phyloP scores from a whole-genome alignment of 2,329 filamentous ascomycete genomes.

The Penicillium sp. region DNA sequence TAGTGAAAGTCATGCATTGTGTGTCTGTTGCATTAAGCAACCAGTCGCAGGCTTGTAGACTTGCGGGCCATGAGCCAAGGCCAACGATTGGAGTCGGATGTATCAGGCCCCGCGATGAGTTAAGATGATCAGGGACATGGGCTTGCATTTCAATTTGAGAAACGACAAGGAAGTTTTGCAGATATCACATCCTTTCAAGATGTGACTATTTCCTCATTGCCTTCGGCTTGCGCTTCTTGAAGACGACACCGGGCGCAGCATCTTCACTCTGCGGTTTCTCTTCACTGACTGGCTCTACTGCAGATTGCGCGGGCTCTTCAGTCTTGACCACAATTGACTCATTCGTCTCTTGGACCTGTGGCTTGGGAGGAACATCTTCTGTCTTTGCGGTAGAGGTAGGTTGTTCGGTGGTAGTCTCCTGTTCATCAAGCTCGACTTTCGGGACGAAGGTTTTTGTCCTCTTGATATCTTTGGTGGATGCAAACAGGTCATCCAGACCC shows the following conservation, averaged over 20 bases:
- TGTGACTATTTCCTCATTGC: slow-evolving; percentile 38
- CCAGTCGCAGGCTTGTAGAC: background rate
- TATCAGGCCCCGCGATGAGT: background rate
- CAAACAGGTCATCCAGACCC: slow-evolving; percentile 47
- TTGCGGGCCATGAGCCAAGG: background rate
- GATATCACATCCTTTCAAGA: background rate
- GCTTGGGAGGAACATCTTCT: slow-evolving; percentile 17
- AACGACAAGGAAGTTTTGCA: background rate
- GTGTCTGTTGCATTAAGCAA: background rate
- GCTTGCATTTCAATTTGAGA: background rate
- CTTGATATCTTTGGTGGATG: slow-evolving; percentile 42
- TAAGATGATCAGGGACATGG: background rate
- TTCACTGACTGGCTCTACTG: slow-evolving; percentile 5
- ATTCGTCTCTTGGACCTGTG: slow-evolving; percentile 14
- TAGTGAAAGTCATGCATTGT: background rate
- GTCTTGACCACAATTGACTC: slow-evolving; percentile 24
- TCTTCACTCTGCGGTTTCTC: slow-evolving; percentile 25
- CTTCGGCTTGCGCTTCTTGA: slow-evolving; percentile 53
- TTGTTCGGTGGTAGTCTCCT: slow-evolving; percentile 13
- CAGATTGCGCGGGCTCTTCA: slow-evolving; percentile 25
- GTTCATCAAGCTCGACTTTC: slow-evolving; percentile 15
- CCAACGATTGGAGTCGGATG: background rate
- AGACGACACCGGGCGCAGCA: slow-evolving; percentile 38
- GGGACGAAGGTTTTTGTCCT: slow-evolving; percentile 29
- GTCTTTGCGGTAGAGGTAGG: slow-evolving; percentile 11